Conservation (phyloP, 345 rosid species). For the Luvunga scandens region DNA sequence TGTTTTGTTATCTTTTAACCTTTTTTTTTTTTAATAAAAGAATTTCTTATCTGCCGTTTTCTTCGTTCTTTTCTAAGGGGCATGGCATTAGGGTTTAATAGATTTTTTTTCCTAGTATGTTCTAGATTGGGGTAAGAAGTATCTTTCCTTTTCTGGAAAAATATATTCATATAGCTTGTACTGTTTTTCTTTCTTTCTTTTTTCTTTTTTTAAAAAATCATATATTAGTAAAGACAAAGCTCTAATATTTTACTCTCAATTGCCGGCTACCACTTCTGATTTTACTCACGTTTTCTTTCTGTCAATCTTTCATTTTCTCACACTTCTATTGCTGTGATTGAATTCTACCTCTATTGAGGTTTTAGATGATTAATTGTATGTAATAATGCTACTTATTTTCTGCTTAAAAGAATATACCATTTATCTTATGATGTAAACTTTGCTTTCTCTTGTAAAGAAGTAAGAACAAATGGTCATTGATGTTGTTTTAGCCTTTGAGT, state of each 20-base stretch:
- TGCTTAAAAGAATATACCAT: background rate
- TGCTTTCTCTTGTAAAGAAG: background rate
- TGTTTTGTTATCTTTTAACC: background rate
- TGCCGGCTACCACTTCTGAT: background rate
- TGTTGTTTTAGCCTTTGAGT: background rate
- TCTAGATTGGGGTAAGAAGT: background rate
- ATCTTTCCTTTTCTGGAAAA: background rate
- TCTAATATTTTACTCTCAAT: background rate
- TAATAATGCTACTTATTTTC: constrained; percentile 1
- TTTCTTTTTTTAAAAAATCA: too few relatives aligned
- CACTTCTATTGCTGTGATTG: background rate
- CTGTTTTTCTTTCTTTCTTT: background rate
- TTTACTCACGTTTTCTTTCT: background rate
- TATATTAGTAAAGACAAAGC: background rate
- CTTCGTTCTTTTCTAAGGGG: background rate
- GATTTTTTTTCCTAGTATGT: background rate
- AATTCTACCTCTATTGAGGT: background rate
- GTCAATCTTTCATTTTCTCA: background rate
- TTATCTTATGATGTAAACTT: background rate
- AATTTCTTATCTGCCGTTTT: background rate
- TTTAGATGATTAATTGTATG: constrained; percentile 2
- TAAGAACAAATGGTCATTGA: background rate
- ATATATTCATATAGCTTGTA: background rate
- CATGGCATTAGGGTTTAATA: constrained; percentile 1
- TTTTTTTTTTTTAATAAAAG: background rate